Evolutionary conservation across 768 basidiomycete genomes (phyloP).

Genomic region (Sarcomyxa edulis): DNA sequence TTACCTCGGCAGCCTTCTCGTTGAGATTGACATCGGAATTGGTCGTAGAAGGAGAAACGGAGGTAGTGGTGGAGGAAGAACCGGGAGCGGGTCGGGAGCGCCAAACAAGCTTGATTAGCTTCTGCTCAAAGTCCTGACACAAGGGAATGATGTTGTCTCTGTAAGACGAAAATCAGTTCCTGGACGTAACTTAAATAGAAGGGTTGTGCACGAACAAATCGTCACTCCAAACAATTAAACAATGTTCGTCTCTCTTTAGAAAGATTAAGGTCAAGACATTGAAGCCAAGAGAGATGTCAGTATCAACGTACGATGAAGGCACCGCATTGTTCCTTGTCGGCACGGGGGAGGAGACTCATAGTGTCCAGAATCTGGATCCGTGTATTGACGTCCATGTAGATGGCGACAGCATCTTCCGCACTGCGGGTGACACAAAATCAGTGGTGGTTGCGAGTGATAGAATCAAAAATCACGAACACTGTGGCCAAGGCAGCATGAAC

Average conservation of each 20-base stretch:
- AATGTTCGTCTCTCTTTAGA: constrained; percentile 71
- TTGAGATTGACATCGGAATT: constrained; percentile 51
- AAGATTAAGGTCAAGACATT: constrained; percentile 4
- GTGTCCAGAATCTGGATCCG: constrained; percentile 83
- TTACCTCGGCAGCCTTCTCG: constrained; percentile 33
- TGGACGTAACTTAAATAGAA: too few relatives aligned
- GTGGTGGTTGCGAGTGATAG: not conserved
- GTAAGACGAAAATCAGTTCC: too few relatives aligned
- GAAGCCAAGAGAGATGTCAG: not conserved
- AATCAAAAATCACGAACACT: constrained; percentile 41
- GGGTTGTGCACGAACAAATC: too few relatives aligned
- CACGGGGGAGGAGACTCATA: constrained; percentile 59
- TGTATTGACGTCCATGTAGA: constrained; percentile 74
- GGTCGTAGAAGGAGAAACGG: constrained; percentile 38
- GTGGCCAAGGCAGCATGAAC: constrained; percentile 73
- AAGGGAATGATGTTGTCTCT: constrained; percentile 75
- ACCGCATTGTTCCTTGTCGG: constrained; percentile 88
- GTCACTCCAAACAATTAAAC: constrained; percentile 83
- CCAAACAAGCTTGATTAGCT: constrained; percentile 56
- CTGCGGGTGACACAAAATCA: constrained; percentile 26
- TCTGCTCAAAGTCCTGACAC: constrained; percentile 69
- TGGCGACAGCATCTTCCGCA: constrained; percentile 49
- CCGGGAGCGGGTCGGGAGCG: constrained; percentile 32
- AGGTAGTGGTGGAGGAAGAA: constrained; percentile 34
- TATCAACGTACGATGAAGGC: constrained; percentile 67